These are phyloP conservation scores for Colletotrichum phormii DNA, from an alignment of 2,329 filamentous ascomycete genomes.

Conservation along the genomic window DNA sequence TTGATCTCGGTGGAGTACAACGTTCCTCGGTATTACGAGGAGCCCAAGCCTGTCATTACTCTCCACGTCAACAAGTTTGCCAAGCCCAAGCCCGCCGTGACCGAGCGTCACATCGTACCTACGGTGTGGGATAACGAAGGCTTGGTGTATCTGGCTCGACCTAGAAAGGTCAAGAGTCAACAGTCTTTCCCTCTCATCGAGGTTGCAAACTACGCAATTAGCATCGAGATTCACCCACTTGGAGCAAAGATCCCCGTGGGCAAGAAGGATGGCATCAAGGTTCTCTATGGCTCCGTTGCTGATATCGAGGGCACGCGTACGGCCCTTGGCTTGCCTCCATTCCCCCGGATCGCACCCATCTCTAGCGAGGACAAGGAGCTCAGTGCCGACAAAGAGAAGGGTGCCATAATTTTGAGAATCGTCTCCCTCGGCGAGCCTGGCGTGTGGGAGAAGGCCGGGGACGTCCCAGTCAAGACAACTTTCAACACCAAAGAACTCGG, in stretches of 20 bases:
- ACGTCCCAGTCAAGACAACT: neutral
- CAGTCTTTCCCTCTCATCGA: neutral
- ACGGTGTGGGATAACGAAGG: slow-evolving; percentile 1
- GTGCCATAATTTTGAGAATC: neutral
- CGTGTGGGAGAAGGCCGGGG: neutral
- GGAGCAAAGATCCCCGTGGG: neutral
- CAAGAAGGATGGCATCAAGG: neutral
- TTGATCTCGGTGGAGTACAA: slow-evolving; percentile 39
- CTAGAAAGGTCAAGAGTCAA: neutral
- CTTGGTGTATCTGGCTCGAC: neutral
- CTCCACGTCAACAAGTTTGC: slow-evolving; percentile 36
- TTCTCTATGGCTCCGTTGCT: neutral
- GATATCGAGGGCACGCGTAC: neutral
- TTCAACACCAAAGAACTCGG: neutral
- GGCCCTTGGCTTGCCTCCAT: neutral
- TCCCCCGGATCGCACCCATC: neutral
- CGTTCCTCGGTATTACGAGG: slow-evolving; percentile 37
- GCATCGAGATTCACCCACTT: neutral
- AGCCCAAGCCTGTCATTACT: slow-evolving; percentile 32
- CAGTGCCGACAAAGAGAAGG: neutral
- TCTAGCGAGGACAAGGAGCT: neutral
- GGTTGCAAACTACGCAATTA: neutral
- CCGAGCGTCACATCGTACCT: neutral
- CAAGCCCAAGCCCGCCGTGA: neutral
- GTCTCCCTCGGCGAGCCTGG: neutral